These are phyloP conservation scores for Fraxinus nigra DNA, from an alignment of 305 asterid species.

Conservation along the genomic window DNA sequence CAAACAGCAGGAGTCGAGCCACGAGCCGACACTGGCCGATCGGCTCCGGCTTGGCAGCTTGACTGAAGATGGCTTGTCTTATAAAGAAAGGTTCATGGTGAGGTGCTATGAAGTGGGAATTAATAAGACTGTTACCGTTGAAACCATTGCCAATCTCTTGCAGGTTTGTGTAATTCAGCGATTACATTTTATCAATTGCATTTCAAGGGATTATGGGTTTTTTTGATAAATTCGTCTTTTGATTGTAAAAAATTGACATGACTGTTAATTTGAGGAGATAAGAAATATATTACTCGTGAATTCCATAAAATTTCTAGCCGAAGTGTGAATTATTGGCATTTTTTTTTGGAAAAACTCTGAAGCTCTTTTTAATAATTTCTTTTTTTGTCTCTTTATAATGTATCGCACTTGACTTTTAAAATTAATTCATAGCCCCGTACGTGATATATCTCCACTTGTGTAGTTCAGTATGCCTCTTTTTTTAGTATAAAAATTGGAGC, in stretches of 20 bases:
- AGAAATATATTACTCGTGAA: not conserved
- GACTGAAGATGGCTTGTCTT: conserved; percentile 66
- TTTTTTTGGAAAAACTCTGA: not conserved
- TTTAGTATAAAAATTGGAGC: not conserved
- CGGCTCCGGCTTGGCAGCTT: conserved; percentile 78
- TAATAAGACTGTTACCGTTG: conserved; percentile 89
- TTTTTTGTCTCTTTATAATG: not conserved
- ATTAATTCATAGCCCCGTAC: not conserved
- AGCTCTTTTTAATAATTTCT: not conserved
- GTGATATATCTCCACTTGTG: not conserved
- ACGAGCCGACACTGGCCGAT: conserved; percentile 64
- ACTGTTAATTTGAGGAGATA: not conserved
- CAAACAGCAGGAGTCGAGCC: conserved; percentile 35
- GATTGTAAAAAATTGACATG: not conserved
- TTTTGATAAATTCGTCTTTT: not conserved
- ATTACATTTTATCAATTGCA: not conserved
- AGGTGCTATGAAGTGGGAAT: conserved; percentile 93
- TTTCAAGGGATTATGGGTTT: not conserved
- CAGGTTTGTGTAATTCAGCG: conserved; percentile 46
- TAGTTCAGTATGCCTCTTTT: not conserved
- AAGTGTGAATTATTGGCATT: not conserved
- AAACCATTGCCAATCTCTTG: conserved; percentile 88
- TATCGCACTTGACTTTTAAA: not conserved
- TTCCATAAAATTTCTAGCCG: not conserved
- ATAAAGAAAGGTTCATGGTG: conserved; percentile 83